Conservation (phyloP, 202 grass and related monocot genomes). For the Hordeum pubiflorum region DNA sequence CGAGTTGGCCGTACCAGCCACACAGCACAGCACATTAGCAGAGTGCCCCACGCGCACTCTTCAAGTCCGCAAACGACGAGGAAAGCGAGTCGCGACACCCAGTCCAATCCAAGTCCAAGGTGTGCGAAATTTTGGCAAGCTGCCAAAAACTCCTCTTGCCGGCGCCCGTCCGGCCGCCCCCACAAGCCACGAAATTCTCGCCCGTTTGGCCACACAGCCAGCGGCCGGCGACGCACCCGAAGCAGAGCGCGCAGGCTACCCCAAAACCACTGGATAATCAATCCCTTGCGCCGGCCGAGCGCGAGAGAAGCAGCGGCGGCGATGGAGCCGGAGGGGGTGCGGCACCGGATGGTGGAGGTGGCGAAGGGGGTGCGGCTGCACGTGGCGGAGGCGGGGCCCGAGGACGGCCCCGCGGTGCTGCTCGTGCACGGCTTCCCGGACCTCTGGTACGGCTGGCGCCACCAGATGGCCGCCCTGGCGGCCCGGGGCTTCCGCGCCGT, state of each 20-base stretch:
- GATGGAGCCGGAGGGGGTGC: conserved; percentile 16
- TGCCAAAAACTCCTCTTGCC: not conserved
- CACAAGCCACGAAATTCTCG: not conserved
- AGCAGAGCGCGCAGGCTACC: not conserved
- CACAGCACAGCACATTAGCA: no score
- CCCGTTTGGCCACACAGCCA: not conserved
- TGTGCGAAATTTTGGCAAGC: not conserved
- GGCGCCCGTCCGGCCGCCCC: not conserved
- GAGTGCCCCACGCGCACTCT: no score
- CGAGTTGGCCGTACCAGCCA: no score
- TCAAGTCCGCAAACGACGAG: no score
- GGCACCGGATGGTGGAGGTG: conserved; percentile 44
- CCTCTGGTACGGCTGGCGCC: conserved; percentile 69
- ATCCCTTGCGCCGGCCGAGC: not conserved
- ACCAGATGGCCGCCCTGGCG: conserved; percentile 59
- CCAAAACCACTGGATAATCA: not conserved
- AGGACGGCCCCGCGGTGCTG: conserved; percentile 27
- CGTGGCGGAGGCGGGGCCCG: conserved; percentile 41
- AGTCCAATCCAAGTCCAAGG: not conserved
- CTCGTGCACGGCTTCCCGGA: conserved; percentile 63
- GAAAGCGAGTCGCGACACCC: no score
- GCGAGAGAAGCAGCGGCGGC: not conserved
- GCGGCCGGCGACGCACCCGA: not conserved
- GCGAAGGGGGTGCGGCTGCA: conserved; percentile 36
- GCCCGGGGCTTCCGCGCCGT: conserved; percentile 61